Conservation (phyloP, 2,329 filamentous ascomycete genomes). For the Ascochyta koolunga region DNA sequence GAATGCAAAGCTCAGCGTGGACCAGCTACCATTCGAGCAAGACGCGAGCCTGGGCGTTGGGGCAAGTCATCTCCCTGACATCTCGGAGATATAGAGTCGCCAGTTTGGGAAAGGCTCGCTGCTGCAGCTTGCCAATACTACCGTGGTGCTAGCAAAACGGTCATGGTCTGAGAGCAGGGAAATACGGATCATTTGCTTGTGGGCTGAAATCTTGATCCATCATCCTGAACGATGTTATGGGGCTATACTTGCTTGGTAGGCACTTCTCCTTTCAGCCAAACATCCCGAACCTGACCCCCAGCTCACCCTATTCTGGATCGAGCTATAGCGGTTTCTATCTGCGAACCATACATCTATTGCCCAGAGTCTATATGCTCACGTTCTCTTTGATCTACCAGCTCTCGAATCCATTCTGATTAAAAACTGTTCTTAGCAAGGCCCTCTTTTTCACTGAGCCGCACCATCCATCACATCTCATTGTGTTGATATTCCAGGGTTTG, state of each 20-base stretch:
- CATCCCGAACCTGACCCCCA: slow-evolving; percentile 40
- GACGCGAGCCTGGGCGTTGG: slow-evolving; percentile 45
- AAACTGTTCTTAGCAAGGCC: slow-evolving; percentile 8
- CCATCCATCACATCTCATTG: slow-evolving; percentile 23
- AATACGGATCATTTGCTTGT: slow-evolving; percentile 51
- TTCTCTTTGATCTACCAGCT: slow-evolving; percentile 31
- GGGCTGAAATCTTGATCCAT: slow-evolving; percentile 54
- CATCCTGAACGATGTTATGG: slow-evolving; percentile 38
- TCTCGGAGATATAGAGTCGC: slow-evolving; percentile 50
- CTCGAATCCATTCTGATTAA: slow-evolving; percentile 5
- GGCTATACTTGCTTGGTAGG: slow-evolving; percentile 46
- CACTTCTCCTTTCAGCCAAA: slow-evolving; percentile 50
- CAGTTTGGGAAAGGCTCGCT: slow-evolving; percentile 51
- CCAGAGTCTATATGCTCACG: slow-evolving; percentile 31
- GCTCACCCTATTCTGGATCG: slow-evolving; percentile 45
- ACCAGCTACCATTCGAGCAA: slow-evolving; percentile 43
- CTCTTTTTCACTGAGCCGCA: background rate
- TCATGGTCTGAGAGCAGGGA: slow-evolving; percentile 54
- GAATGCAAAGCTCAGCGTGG: slow-evolving; percentile 47
- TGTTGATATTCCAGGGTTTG: slow-evolving; percentile 23
- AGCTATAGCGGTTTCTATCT: slow-evolving; percentile 39
- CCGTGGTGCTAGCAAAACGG: slow-evolving; percentile 51
- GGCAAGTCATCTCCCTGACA: slow-evolving; percentile 48
- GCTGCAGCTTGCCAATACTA: slow-evolving; percentile 57
- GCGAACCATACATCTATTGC: slow-evolving; percentile 43